Evolutionary conservation across 2,329 filamentous ascomycete species (phyloP).

Genomic region (Cryphonectria carpinicola): DNA sequence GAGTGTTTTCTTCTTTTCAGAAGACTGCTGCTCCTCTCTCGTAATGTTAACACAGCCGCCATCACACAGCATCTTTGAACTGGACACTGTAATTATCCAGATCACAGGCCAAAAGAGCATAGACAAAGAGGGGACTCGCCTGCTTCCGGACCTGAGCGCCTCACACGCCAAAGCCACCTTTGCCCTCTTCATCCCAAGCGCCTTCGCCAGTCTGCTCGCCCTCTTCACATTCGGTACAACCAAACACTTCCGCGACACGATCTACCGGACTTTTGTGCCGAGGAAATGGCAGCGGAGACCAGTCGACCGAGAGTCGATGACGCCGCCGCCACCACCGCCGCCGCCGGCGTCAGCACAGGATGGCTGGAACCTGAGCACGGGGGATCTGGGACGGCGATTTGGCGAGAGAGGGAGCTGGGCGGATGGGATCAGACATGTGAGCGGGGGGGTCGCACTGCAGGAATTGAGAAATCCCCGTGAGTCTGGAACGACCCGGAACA

Average conservation of each 20-base stretch:
- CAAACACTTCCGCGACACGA: slow-evolving; percentile 31
- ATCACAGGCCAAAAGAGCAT: slow-evolving; percentile 32
- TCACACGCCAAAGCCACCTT: not conserved
- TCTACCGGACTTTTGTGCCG: slow-evolving; percentile 31
- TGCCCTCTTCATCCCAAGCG: slow-evolving; percentile 30
- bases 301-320: not conserved
- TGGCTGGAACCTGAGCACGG: not conserved
- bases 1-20: not conserved
- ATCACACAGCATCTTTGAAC: slow-evolving; percentile 21
- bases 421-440: slow-evolving; percentile 6
- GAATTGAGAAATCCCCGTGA: not conserved
- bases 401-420: slow-evolving; percentile 4
- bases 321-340: not conserved
- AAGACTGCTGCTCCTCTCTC: not conserved
- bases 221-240: slow-evolving; percentile 36
- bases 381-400: not conserved
- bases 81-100: slow-evolving; percentile 16
- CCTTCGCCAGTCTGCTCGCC: slow-evolving; percentile 32
- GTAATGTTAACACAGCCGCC: not conserved
- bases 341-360: not conserved
- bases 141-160: slow-evolving; percentile 18
- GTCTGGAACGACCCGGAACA: not conserved
- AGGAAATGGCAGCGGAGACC: slow-evolving; percentile 12
- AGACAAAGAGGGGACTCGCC: slow-evolving; percentile 38
- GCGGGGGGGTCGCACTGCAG: not conserved